A percentile compares a stretch with the other conserved stretches of the same genome.
These are phyloP conservation scores for Phytophthora niederhauseri DNA, from an alignment of 352 stramenopile genomes.

Conservation along the genomic window DNA sequence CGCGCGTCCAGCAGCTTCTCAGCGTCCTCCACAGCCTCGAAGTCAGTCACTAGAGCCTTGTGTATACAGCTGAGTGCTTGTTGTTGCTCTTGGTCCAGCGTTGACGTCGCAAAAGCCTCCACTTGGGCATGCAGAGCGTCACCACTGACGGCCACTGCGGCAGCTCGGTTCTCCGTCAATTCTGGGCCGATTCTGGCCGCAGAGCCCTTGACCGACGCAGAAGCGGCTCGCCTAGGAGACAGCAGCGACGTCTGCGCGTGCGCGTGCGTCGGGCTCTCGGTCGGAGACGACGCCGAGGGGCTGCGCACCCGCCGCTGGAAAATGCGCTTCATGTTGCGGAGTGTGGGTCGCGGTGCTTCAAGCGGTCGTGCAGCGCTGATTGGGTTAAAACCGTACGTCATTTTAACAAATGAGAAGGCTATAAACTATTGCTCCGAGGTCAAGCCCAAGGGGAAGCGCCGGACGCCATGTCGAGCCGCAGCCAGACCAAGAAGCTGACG, in stretches of 20 bases:
- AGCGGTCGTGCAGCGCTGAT: constrained; percentile 7
- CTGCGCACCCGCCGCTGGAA: constrained; percentile 46
- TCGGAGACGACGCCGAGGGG: constrained; percentile 14
- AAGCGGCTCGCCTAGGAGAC: constrained; percentile 20
- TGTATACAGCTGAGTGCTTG: constrained; percentile 13
- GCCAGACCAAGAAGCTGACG: constrained; percentile 49
- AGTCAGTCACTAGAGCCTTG: background rate
- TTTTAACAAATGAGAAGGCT: background rate
- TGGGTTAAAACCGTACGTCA: background rate
- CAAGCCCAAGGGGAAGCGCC: background rate
- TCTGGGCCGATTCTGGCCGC: background rate
- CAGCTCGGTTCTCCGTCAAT: constrained; percentile 14
- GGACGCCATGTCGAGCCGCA: constrained; percentile 23
- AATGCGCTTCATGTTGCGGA: constrained; percentile 52
- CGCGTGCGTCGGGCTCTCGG: constrained; percentile 12
- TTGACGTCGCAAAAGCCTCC: constrained; percentile 23
- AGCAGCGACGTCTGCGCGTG: background rate
- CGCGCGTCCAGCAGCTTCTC: constrained; percentile 12
- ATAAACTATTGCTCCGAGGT: background rate
- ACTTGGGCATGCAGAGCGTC: constrained; percentile 20
- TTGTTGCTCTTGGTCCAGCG: background rate
- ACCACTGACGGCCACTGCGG: background rate
- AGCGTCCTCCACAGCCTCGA: background rate
- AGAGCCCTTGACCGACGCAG: constrained; percentile 14
- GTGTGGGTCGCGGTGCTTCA: constrained; percentile 20